Evolutionary conservation across 2,329 filamentous ascomycete species (phyloP).

Genomic region (Colletotrichum liaoningense): DNA sequence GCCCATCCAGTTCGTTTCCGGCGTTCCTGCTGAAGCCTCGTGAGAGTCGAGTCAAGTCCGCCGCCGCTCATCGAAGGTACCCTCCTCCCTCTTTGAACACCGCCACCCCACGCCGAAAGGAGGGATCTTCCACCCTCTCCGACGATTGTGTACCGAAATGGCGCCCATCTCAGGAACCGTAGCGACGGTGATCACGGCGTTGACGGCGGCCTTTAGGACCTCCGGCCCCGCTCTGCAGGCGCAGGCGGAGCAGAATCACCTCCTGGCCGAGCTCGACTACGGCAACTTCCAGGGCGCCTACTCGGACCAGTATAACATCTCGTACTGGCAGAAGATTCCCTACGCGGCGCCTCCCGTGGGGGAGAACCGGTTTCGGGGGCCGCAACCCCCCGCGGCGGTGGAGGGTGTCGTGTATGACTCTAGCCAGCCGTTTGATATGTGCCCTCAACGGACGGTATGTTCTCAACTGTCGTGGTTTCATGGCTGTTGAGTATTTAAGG

Average conservation of each 20-base stretch:
- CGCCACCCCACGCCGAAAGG: not conserved
- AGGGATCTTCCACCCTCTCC: not conserved
- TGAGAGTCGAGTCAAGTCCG: not conserved
- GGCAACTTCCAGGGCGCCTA: conserved; percentile 65
- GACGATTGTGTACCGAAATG: not conserved
- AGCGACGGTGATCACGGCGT: not conserved
- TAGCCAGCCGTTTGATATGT: conserved; percentile 66
- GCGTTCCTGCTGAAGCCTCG: not conserved
- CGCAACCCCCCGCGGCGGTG: conserved; percentile 64
- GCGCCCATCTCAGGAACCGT: conserved; percentile 14
- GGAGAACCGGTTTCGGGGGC: conserved; percentile 68
- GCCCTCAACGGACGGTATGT: conserved; percentile 64
- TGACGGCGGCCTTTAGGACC: conserved; percentile 6
- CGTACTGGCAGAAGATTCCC: conserved; percentile 70
- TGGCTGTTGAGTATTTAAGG: too few species aligned
- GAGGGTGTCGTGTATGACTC: conserved; percentile 64
- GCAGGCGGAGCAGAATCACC: conserved; percentile 18
- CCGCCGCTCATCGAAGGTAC: not conserved
- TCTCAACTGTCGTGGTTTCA: too few species aligned
- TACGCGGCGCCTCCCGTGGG: conserved; percentile 69
- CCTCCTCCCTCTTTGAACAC: not conserved
- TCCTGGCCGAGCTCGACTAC: conserved; percentile 52
- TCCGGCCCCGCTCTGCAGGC: conserved; percentile 12
- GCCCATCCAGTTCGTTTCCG: not conserved
- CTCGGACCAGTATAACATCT: conserved; percentile 63